Conservation (phyloP, 192 early-diverging fungal genomes). For the Umbelopsis ramanniana region DNA sequence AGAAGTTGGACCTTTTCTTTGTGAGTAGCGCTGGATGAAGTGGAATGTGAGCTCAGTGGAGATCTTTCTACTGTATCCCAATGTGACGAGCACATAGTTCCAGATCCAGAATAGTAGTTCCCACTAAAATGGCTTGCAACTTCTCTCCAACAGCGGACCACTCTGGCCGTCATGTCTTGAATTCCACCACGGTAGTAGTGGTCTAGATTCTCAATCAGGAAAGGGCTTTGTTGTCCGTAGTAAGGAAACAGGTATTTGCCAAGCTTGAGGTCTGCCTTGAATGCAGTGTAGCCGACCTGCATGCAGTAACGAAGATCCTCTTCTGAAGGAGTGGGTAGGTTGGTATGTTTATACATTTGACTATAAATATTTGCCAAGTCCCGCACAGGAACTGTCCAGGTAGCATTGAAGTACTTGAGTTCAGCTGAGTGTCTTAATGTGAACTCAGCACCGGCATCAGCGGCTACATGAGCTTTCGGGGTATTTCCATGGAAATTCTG, state of each 20-base stretch:
- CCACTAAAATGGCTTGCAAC: background rate
- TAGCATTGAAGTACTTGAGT: constrained; percentile 28
- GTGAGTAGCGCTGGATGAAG: background rate
- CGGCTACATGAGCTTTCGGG: constrained; percentile 53
- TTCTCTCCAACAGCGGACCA: constrained; percentile 54
- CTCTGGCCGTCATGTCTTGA: constrained; percentile 63
- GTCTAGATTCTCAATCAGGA: constrained; percentile 73
- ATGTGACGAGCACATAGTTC: background rate
- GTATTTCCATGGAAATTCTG: constrained; percentile 54
- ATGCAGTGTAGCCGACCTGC: constrained; percentile 59
- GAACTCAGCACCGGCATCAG: constrained; percentile 73
- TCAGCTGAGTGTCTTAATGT: constrained; percentile 50
- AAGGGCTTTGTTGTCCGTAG: constrained; percentile 69
- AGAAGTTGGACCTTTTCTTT: background rate
- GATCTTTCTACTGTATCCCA: background rate
- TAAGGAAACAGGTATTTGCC: constrained; percentile 61
- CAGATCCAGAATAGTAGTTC: background rate
- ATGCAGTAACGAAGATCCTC: constrained; percentile 57
- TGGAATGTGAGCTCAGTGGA: background rate
- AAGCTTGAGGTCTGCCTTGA: constrained; percentile 57
- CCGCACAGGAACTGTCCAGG: constrained; percentile 67
- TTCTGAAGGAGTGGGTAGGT: constrained; percentile 36
- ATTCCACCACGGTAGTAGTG: constrained; percentile 75
- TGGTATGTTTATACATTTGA: constrained; percentile 42
- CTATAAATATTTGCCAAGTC: constrained; percentile 70